Percentiles rank a stretch among this genome's conserved stretches.
Evolutionary conservation across 2,329 filamentous ascomycete genomes (phyloP).

Genomic region (Acarospora socialis): DNA sequence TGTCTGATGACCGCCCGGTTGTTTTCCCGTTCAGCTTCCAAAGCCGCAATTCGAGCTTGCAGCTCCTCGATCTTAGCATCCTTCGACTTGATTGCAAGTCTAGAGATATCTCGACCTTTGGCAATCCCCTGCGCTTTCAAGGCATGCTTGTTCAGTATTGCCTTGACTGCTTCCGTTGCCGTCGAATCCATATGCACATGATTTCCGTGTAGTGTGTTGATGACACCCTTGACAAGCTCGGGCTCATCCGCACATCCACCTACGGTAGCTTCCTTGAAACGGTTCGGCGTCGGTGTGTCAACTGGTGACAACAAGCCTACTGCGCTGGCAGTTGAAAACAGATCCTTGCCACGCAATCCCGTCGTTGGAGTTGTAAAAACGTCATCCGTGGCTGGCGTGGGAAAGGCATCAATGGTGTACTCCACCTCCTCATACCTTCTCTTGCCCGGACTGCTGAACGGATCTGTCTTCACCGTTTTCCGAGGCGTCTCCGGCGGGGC

Average conservation of each 20-base stretch:
- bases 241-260: slow-evolving; percentile 11
- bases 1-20: slow-evolving; percentile 32
- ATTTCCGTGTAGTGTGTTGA: slow-evolving; percentile 24
- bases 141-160: slow-evolving; percentile 41
- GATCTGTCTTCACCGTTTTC: slow-evolving; percentile 23
- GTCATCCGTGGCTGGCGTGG: slow-evolving; percentile 7
- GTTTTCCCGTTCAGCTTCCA: slow-evolving; percentile 43
- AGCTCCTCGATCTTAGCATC: slow-evolving; percentile 53
- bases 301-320: slow-evolving; percentile 1
- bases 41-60: slow-evolving; percentile 45
- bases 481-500: slow-evolving; percentile 21
- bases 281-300: slow-evolving; percentile 10
- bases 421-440: slow-evolving; percentile 20
- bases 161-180: slow-evolving; percentile 24
- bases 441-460: slow-evolving; percentile 24
- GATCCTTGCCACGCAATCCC: neutral
- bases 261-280: slow-evolving; percentile 16
- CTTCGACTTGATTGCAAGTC: slow-evolving; percentile 47
- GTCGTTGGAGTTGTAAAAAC: slow-evolving; percentile 10
- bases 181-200: slow-evolving; percentile 20
- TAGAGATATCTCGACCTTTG: slow-evolving; percentile 50
- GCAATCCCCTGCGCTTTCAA: slow-evolving; percentile 46
- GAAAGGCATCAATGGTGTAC: slow-evolving; percentile 1
- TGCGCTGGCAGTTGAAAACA: slow-evolving; percentile 3
- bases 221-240: slow-evolving; percentile 17